Base-by-base conservation (phyloP, 2,329 filamentous ascomycete genomes). In the Fusarium staphyleae region DNA sequence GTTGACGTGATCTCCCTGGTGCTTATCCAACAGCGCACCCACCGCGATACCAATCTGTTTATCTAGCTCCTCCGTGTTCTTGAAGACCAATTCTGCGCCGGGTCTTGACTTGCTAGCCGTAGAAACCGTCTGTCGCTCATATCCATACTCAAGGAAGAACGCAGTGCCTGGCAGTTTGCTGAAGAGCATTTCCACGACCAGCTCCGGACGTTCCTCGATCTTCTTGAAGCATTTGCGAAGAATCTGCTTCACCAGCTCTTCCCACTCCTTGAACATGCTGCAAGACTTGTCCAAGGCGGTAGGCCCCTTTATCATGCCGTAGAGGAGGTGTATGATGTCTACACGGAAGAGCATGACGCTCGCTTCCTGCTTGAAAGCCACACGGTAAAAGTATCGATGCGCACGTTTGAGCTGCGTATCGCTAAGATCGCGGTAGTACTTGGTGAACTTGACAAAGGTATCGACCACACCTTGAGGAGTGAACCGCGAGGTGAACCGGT, bases 301-400 rank as follows among this genome's bases (percentile, higher is more conserved):
- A 0, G 91, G 90, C 0, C 93, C 93, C 71, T 96, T 96, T 72
- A 98, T 89, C 86, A 99, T 93, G 68, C 86, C 88, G 70, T 96
- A 87, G 42, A 99, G 87, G 1, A 98, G 80, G 35, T 90, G 86
- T 39, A 99, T 85, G 29, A 97, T 96, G 70, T 98, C 95, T 5
- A 96, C 84, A 9, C 93, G 86, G 74, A 92, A 98, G 1, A 99
- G 80, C 76, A 97, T 84, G 16, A 97, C 87, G 50, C 87, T 87
- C 77, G 95, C 87, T 39, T 97, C 91, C 72, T 96, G 90, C 75
- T 98, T 99, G 79, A 98, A 98, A 0, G 92, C 92, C 10, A 96
- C 81, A 0, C 93, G 88, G 69, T 98, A 96, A 68, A 99, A 93
- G 72, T 93, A 99, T 6, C 95, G 88, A 75, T 98, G 95, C 11